Base-by-base conservation (phyloP, 306 rosid genomes). In the Quercus berberidifolia region DNA sequence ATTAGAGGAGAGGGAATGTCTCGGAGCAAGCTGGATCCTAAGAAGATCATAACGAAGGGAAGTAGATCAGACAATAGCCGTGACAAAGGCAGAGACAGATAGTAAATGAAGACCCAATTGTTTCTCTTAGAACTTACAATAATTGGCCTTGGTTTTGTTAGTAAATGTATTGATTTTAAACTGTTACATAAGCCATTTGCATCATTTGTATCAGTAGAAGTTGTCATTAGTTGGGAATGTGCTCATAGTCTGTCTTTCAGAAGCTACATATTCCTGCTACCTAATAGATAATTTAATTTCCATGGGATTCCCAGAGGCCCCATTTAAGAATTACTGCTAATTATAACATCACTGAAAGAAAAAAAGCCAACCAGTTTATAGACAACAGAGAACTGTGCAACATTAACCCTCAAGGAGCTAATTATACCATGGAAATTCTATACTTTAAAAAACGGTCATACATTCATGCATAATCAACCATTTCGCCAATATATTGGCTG, bases 11-110 rank as follows among this genome's bases (percentile, higher is more conserved):
- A 84, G 74, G 78, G 76, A 46, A 77, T 76, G 77, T 73, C 89
- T 20, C 73, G 74, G 28, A 80, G 76, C 78, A 89, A 84, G 77
- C 62, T 87, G 81, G 91, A 90, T 70, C 62, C 92, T 52, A 87
- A 86, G 87, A 89, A 75, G 78, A 76, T 79, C 78, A 75, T 77
- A 23, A 46, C 77, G 63, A 90, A 82, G 83, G 88, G 91, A 79
- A 88, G 92, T 79, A 87, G 88, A 83, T 80, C 94, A 80, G 96
- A 90, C 74, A 87, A 81, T 81, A 88, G 88, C 55, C 79, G 74
- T 76, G 91, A 89, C 81, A 94, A 78, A 80, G 86, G 87, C 72
- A 85, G 90, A 82, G 88, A 92, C 77, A 87, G 80, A 81, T 78
- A 57, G 77, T 35, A 41, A 55, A 62, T 12, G 20, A 70, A 41